Conservation (phyloP, 1,139 yeast species). For the Saccharomyces hybrid region DNA sequence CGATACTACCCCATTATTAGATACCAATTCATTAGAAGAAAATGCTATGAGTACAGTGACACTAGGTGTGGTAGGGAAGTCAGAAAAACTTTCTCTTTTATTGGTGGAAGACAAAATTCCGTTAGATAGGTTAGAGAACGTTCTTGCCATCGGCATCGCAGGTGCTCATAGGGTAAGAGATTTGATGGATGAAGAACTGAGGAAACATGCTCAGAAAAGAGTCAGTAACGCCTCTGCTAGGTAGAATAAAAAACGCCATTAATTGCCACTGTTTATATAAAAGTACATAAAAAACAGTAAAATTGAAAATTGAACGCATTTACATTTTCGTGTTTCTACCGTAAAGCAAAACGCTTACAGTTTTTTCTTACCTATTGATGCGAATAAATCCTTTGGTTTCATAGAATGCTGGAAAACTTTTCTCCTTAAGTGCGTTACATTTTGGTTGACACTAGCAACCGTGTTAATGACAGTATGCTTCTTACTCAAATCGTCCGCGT, state of each 20-base stretch:
- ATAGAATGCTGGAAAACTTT: constrained; percentile 30
- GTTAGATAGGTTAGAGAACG: constrained; percentile 66
- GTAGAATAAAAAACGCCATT: neutral
- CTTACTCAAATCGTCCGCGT: constrained; percentile 30
- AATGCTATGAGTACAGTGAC: constrained; percentile 74
- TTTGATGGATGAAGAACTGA: constrained; percentile 77
- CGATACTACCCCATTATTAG: constrained; percentile 69
- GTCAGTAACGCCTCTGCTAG: constrained; percentile 28
- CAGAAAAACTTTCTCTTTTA: constrained; percentile 68
- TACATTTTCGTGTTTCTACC: neutral
- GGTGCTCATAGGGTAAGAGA: constrained; percentile 80
- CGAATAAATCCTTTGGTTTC: constrained; percentile 30
- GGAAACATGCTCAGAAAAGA: constrained; percentile 55
- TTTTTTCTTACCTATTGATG: constrained; percentile 30
- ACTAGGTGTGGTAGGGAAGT: constrained; percentile 74
- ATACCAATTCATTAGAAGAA: constrained; percentile 77
- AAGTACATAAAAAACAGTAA: neutral
- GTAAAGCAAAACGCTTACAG: neutral
- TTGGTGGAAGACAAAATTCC: constrained; percentile 80
- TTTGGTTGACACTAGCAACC: constrained; percentile 31
- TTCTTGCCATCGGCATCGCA: constrained; percentile 79
- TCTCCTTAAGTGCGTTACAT: constrained; percentile 30
- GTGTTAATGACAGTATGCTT: constrained; percentile 30
- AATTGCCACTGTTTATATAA: neutral
- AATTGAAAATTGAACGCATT: neutral